Conservation (phyloP, 768 basidiomycete species). For the Cystobasidium ongulense region DNA sequence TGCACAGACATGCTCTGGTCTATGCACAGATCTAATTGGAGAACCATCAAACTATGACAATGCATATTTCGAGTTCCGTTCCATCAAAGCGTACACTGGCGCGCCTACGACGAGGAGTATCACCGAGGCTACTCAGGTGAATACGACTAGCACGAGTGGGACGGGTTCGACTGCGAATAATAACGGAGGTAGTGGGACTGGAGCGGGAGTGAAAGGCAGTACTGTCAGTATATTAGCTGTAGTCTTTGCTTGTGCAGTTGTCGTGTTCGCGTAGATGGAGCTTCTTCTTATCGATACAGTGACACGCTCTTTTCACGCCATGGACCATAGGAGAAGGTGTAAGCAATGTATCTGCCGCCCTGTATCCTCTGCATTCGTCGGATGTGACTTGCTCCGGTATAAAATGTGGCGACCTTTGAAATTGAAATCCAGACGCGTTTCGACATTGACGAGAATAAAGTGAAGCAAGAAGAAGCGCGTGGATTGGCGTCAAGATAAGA, state of each 20-base stretch:
- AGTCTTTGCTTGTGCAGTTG: not conserved
- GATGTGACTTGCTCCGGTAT: too few species aligned
- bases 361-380: too few species aligned
- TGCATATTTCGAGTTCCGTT: conserved; percentile 32
- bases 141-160: not conserved
- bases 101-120: conserved; percentile 10
- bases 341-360: too few species aligned
- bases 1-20: conserved; percentile 31
- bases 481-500: too few species aligned
- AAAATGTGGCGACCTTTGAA: too few species aligned
- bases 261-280: not conserved
- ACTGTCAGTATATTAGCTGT: not conserved
- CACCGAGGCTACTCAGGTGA: not conserved
- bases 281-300: too few species aligned
- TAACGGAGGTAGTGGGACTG: not conserved
- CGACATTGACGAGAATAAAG: too few species aligned
- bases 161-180: not conserved
- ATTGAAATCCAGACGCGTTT: too few species aligned
- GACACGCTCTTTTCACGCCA: too few species aligned
- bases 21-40: conserved; percentile 29
- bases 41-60: conserved; percentile 30
- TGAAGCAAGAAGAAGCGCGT: too few species aligned
- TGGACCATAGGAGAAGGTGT: too few species aligned
- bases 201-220: not conserved
- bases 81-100: conserved; percentile 29